A percentile compares a stretch with the other conserved stretches of the same genome.
phyloP scores from a whole-genome alignment of 148 eudicot genomes.

The Rhododendron ovatum region DNA sequence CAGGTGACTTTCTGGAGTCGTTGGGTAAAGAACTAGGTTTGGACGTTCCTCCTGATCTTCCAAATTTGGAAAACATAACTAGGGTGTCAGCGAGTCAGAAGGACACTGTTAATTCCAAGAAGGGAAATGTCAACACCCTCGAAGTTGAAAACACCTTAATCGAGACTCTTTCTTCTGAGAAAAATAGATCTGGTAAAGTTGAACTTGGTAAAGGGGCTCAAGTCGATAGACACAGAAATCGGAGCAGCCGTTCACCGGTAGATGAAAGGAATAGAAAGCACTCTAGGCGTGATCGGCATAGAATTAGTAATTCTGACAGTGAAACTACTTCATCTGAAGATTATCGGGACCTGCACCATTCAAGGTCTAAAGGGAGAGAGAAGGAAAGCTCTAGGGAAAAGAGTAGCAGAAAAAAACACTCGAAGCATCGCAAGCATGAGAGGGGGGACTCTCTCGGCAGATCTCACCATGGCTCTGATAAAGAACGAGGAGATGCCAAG shows the following conservation, averaged over 20 bases:
- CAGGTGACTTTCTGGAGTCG: slow-evolving; percentile 95
- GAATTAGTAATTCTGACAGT: slow-evolving; percentile 33
- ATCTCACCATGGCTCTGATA: slow-evolving; percentile 29
- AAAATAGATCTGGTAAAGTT: slow-evolving; percentile 8
- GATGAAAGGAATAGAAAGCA: slow-evolving; percentile 53
- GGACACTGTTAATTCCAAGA: slow-evolving; percentile 19
- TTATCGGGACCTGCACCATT: slow-evolving; percentile 35
- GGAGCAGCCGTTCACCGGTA: slow-evolving; percentile 43
- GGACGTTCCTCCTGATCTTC: slow-evolving; percentile 80
- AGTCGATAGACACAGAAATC: slow-evolving; percentile 13
- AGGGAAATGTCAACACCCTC: background rate
- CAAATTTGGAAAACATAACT: slow-evolving; percentile 32
- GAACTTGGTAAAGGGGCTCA: slow-evolving; percentile 22
- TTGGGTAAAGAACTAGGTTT: slow-evolving; percentile 92
- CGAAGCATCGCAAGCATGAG: slow-evolving; percentile 51
- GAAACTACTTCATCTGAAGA: slow-evolving; percentile 45
- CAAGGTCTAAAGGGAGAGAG: slow-evolving; percentile 49
- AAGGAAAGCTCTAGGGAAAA: slow-evolving; percentile 49
- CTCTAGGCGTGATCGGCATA: slow-evolving; percentile 39
- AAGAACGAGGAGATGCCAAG: slow-evolving; percentile 29
- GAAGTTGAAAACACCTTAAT: slow-evolving; percentile 4
- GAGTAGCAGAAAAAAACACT: slow-evolving; percentile 69
- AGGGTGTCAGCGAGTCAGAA: slow-evolving; percentile 16
- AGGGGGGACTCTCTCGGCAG: slow-evolving; percentile 28
- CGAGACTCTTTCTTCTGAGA: slow-evolving; percentile 1